Base-by-base conservation (phyloP, 768 basidiomycete genomes). In the Podaxis sp. region DNA sequence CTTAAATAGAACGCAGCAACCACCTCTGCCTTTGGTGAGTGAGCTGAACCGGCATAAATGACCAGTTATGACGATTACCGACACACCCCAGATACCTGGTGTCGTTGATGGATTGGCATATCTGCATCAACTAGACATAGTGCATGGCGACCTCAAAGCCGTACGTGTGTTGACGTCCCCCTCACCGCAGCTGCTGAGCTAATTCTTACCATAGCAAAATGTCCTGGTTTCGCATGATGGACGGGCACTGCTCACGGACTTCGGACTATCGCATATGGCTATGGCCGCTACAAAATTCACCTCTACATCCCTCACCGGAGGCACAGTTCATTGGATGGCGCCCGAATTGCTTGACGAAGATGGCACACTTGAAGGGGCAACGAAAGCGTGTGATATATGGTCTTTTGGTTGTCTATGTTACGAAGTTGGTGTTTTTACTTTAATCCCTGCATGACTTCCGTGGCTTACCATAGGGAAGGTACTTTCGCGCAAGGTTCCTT, bases 1-100 rank as follows among this genome's bases (percentile, higher is more conserved):
- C 51, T 46, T 71, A 24, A 26, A 61, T 2, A n/a, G 63, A 4
- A 42, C 36, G 13, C 65, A 68, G 0, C 3, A 44, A 13, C 54
- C 60, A 1, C 54, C 64, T 65, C 59, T 63, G 15, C 55, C 60
- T 24, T 38, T 66, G 60, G 68, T 69, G 39, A 33, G 65, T 24
- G 2, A 30, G 19, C 17, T 8, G 4, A 1, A 13, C 12, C 12
- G 7, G 39, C 28, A 1, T 30, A 38, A 6, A 11, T 12, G 15
- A 22, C n/a, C 2, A 44, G 6, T 26, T n/a, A 22, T 12, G 19
- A n/a, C 13, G n/a, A 13, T 55, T 39, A 40, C 19, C 15, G n/a
- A 39, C 7, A n/a, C 3, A 11, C 3, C 9, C 7, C 15, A 57
- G 56, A 40, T 57, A 19, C 13, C 17, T 3, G 58, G 51, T 24